Evolutionary conservation across 176 grass and related monocot genomes (phyloP).

Genomic region (Zoysia pacifica): DNA sequence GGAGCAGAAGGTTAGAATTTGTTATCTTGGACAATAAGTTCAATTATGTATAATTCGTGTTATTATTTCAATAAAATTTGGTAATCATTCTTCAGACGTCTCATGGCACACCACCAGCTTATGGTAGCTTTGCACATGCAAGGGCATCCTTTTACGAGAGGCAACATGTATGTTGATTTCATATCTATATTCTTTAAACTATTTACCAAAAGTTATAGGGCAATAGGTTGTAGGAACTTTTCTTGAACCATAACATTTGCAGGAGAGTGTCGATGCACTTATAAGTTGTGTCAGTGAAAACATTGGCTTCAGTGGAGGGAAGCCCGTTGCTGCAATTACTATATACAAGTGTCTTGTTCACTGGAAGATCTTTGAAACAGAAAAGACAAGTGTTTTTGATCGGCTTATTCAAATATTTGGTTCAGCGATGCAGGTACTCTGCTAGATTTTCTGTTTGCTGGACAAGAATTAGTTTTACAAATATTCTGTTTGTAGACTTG

Average conservation of each 20-base stretch:
- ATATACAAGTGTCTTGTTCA: constrained; percentile 96
- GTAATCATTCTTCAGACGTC: constrained; percentile 60
- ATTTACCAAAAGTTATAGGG: constrained; percentile 23
- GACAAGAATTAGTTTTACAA: neutral
- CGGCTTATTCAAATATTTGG: constrained; percentile 84
- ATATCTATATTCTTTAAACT: constrained; percentile 28
- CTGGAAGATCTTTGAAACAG: constrained; percentile 93
- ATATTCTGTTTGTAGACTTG: constrained; percentile 5
- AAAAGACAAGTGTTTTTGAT: constrained; percentile 91
- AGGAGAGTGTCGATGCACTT: constrained; percentile 87
- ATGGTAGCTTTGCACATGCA: constrained; percentile 55
- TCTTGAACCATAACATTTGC: constrained; percentile 32
- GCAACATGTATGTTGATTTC: constrained; percentile 60
- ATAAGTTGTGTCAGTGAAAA: constrained; percentile 73
- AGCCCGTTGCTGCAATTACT: constrained; percentile 79
- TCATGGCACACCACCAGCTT: constrained; percentile 66
- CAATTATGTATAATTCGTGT: constrained; percentile 35
- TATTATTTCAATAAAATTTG: constrained; percentile 46
- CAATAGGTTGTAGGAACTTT: constrained; percentile 31
- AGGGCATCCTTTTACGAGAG: constrained; percentile 76
- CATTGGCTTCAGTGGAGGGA: constrained; percentile 80
- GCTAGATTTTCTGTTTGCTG: constrained; percentile 11
- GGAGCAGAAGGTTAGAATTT: constrained; percentile 64
- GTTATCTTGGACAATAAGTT: constrained; percentile 38
- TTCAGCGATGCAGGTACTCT: constrained; percentile 78